These are phyloP conservation scores for Myriosclerotinia scirpicola DNA, from an alignment of 2,329 filamentous ascomycete genomes.

Conservation along the genomic window DNA sequence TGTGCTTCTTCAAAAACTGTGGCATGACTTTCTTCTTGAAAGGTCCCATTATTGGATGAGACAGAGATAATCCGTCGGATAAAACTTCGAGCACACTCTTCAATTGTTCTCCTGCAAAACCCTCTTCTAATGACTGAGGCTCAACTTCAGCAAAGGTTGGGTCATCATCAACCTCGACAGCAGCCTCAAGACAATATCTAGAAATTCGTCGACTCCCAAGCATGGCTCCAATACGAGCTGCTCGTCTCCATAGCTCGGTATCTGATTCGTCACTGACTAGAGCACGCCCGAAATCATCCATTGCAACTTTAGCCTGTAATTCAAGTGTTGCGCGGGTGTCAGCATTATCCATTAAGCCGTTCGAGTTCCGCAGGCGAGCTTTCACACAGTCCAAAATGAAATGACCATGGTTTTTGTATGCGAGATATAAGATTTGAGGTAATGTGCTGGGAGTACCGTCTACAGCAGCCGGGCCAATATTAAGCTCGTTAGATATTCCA, in stretches of 20 bases:
- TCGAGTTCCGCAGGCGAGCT: slow-evolving; percentile 48
- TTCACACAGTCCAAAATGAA: slow-evolving; percentile 78
- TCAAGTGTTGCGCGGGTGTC: slow-evolving; percentile 43
- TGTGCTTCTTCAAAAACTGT: slow-evolving; percentile 50
- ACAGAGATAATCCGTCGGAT: slow-evolving; percentile 55
- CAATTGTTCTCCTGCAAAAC: slow-evolving; percentile 61
- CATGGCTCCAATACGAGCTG: slow-evolving; percentile 58
- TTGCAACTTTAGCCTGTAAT: slow-evolving; percentile 44
- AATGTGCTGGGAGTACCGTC: slow-evolving; percentile 79
- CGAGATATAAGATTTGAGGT: slow-evolving; percentile 85
- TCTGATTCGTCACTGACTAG: slow-evolving; percentile 66
- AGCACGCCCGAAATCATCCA: slow-evolving; percentile 58
- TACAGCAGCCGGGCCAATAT: slow-evolving; percentile 58
- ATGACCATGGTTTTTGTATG: slow-evolving; percentile 94
- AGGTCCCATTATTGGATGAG: slow-evolving; percentile 60
- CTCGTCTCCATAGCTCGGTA: slow-evolving; percentile 63
- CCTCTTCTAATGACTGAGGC: slow-evolving; percentile 62
- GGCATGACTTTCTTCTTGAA: slow-evolving; percentile 56
- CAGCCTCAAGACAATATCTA: slow-evolving; percentile 64
- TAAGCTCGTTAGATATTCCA: slow-evolving; percentile 52
- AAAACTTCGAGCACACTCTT: slow-evolving; percentile 56
- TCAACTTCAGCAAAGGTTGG: slow-evolving; percentile 61
- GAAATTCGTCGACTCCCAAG: slow-evolving; percentile 57
- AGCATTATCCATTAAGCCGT: slow-evolving; percentile 35
- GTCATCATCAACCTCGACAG: slow-evolving; percentile 67